Percentiles rank a stretch among this genome's conserved stretches.
phyloP scores from a whole-genome alignment of 2,329 filamentous ascomycete genomes.

The Penicillium sp. region DNA sequence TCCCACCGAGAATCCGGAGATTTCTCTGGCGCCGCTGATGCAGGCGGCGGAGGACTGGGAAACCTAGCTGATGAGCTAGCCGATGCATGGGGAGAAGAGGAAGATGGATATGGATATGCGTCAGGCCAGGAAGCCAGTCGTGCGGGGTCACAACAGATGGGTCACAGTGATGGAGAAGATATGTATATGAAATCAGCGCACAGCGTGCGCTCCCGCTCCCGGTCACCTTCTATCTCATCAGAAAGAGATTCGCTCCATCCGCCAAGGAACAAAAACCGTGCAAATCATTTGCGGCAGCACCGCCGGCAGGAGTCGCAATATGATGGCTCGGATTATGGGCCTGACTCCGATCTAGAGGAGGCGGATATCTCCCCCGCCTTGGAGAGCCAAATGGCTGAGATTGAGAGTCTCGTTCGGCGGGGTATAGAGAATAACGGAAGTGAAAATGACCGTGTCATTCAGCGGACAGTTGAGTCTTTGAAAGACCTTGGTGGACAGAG shows the following conservation, averaged over 20 bases:
- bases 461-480: slow-evolving; percentile 52
- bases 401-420: slow-evolving; percentile 56
- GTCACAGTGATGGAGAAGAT: slow-evolving; percentile 35
- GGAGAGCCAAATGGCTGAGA: slow-evolving; percentile 55
- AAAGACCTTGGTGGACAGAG: slow-evolving; percentile 57
- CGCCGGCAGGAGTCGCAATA: slow-evolving; percentile 49
- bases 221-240: slow-evolving; percentile 27
- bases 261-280: slow-evolving; percentile 42
- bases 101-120: slow-evolving; percentile 47
- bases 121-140: slow-evolving; percentile 39
- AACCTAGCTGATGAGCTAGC: slow-evolving; percentile 65
- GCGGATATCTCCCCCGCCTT: slow-evolving; percentile 56
- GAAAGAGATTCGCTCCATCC: slow-evolving; percentile 34
- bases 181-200: slow-evolving; percentile 29
- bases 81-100: slow-evolving; percentile 57
- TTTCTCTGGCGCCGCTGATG: slow-evolving; percentile 34
- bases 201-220: slow-evolving; percentile 29
- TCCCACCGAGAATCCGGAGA: slow-evolving; percentile 42
- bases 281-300: slow-evolving; percentile 35
- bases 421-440: slow-evolving; percentile 55
- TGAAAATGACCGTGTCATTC: slow-evolving; percentile 53
- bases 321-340: slow-evolving; percentile 60
- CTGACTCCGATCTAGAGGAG: slow-evolving; percentile 56
- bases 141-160: slow-evolving; percentile 31
- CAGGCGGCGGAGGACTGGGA: slow-evolving; percentile 52